Percentiles rank a stretch among this genome's conserved stretches.
These are phyloP conservation scores for Cyberlindnera mississippiensis DNA, from an alignment of 805 yeast species.

Conservation along the genomic window DNA sequence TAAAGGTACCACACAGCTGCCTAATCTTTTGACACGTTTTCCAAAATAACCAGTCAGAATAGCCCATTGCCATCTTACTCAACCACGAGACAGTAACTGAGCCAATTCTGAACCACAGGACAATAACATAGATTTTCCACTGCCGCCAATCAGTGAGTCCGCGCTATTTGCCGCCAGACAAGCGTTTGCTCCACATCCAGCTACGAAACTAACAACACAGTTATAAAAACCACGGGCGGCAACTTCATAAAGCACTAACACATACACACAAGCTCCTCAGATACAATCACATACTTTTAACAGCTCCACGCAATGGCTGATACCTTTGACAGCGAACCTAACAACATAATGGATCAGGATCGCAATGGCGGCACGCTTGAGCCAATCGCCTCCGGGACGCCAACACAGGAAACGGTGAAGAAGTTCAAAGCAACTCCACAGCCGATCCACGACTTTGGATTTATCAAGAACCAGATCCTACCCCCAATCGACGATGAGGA, in stretches of 20 bases:
- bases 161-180: too few relatives aligned
- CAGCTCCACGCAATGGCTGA: neutral
- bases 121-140: too few relatives aligned
- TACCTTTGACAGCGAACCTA: neutral
- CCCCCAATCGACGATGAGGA: conserved; percentile 31
- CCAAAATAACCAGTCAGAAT: too few relatives aligned
- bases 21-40: too few relatives aligned
- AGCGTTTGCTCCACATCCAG: too few relatives aligned
- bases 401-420: neutral
- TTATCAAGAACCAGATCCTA: conserved; percentile 19
- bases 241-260: neutral
- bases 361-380: neutral
- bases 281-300: neutral
- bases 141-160: too few relatives aligned
- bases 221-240: too few relatives aligned
- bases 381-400: neutral
- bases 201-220: too few relatives aligned
- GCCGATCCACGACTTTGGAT: conserved; percentile 16
- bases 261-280: neutral
- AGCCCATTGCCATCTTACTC: too few relatives aligned
- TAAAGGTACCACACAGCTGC: too few relatives aligned
- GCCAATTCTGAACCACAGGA: too few relatives aligned
- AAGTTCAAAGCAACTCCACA: neutral
- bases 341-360: neutral
- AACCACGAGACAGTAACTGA: too few relatives aligned